phyloP scores from a whole-genome alignment of 306 rosid genomes.

The Cicer pinnatifidum region DNA sequence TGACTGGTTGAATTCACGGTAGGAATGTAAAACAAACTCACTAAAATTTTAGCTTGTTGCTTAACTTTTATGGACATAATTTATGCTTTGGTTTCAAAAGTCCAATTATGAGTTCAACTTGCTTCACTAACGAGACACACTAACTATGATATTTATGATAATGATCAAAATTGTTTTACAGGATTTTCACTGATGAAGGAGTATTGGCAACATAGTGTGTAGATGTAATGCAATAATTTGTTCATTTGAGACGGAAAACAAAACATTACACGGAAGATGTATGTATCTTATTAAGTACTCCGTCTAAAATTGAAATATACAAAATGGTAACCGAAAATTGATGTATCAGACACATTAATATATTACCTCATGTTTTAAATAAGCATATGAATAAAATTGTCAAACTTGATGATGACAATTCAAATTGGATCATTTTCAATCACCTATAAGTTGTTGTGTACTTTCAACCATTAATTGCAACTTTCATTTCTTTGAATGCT shows the following conservation, averaged over 20 bases:
- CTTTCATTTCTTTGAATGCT: constrained; percentile 17
- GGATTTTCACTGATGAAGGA: constrained; percentile 73
- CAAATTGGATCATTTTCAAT: constrained; percentile 12
- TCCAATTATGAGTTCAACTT: background rate
- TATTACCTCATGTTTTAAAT: constrained; percentile 32
- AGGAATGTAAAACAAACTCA: too few relatives aligned
- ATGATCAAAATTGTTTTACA: constrained; percentile 42
- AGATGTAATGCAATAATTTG: constrained; percentile 84
- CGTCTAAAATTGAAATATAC: too few relatives aligned
- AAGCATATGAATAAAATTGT: constrained; percentile 29
- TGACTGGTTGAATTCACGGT: too few relatives aligned
- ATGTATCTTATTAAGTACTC: too few relatives aligned
- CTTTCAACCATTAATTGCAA: constrained; percentile 18
- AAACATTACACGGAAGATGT: constrained; percentile 56
- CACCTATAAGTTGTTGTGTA: constrained; percentile 12
- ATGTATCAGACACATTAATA: constrained; percentile 10
- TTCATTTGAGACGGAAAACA: constrained; percentile 74
- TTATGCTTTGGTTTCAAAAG: too few relatives aligned
- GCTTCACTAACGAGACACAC: background rate
- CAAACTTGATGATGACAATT: background rate
- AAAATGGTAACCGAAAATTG: too few relatives aligned
- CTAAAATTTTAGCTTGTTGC: background rate
- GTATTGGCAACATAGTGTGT: constrained; percentile 74
- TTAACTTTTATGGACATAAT: background rate
- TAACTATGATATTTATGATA: background rate